Evolutionary conservation across 1,284 basidiomycete species (phyloP), one percentile per base, ranked within the genome.

Genomic region (Taiwanofungus camphoratus): DNA sequence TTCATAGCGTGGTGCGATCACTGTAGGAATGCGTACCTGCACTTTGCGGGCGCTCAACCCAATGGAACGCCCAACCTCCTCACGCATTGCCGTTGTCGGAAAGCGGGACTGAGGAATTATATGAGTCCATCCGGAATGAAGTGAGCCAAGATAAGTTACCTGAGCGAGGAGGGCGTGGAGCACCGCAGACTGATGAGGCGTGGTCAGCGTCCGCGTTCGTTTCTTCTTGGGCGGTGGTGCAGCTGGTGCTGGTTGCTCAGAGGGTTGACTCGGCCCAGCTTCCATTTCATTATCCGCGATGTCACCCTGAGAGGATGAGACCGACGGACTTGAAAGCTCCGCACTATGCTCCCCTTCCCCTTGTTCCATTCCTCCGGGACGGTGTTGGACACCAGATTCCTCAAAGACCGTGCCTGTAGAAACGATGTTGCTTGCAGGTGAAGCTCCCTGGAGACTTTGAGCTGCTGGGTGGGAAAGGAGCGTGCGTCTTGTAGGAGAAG

Each of bases 21-120:
- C 9, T 30, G 40, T 23, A 12, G 34, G 27, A 29, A 15, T 19
- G 69, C 82, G 56, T 54, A 87, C 87, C 78, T 91, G 87, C 9
- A 91, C 87, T 68, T 90, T 86, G 30, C 87, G 77, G 38, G 87
- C 87, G 59, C 85, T 89, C 54, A 91, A 67, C 20, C 87, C 88
- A 48, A 91, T 90, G 23, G 84, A 74, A 29, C 82, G 76, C 8
- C 87, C 87, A 24, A 91, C 85, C 53, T 90, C 83, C 64, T 91
- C 87, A 40, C 87, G 76, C 74, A 86, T 79, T 15, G 84, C 80
- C 2, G 87, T 90, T 3, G 86, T 86, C 2, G 87, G 87, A 62
- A 91, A 91, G 24, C 86, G 83, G 38, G 87, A 90, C 88, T 91
- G 45, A 34, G 37, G 23, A 44, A 44, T 37, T 22, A 39, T 31